Base-by-base conservation (phyloP, 1,284 basidiomycete species). In the Meripilus lineatus region DNA sequence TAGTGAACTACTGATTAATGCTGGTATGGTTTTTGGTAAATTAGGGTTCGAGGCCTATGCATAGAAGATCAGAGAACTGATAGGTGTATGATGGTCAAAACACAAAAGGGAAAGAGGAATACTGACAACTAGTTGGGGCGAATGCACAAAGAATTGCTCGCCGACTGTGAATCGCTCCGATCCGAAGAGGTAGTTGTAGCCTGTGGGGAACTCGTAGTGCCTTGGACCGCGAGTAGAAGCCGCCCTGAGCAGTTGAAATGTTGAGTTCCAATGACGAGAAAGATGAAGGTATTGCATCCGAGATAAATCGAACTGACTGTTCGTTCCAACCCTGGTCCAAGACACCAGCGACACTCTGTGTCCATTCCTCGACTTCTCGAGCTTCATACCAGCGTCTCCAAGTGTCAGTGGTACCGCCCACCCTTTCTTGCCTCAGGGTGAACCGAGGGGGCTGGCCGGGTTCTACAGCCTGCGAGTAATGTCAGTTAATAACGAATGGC, bases 191-290 rank as follows among this genome's bases (percentile, higher is more conserved):
- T 84, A 77, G 60, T 86, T 92, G 69, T 85, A 96, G 2, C 96
- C 96, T 37, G 92, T 92, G 0, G 96, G 92, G 71, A 99, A 98
- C 68, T 99, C 96, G 69, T 94, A 99, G 55, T 76, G 85, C 55
- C 73, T 77, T 36, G 68, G 61, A 17, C 74, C 74, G 36, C 77
- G 74, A 45, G 70, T 64, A 14, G 72, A 68, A 44, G 80, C 77
- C 44, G 65, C 65, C 53, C 83, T 84, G 49, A 2, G 48, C 24
- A 42, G 11, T 11, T 15, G 8, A 32, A 6, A 6, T 18, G 28
- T 15, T 32, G 21, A 17, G 23, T 35, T 23, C 32, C 50, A 34
- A 45, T 38, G 25, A 37, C 20, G 44, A 22, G 37, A 21, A 45
- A 44, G 41, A 28, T 45, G 22, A 14, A 15, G 32, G 18, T n/a